A percentile compares a stretch with the other conserved stretches of the same genome.
Evolutionary conservation across 2,329 filamentous ascomycete genomes (phyloP).

Genomic region (Verticillium dahliae): DNA sequence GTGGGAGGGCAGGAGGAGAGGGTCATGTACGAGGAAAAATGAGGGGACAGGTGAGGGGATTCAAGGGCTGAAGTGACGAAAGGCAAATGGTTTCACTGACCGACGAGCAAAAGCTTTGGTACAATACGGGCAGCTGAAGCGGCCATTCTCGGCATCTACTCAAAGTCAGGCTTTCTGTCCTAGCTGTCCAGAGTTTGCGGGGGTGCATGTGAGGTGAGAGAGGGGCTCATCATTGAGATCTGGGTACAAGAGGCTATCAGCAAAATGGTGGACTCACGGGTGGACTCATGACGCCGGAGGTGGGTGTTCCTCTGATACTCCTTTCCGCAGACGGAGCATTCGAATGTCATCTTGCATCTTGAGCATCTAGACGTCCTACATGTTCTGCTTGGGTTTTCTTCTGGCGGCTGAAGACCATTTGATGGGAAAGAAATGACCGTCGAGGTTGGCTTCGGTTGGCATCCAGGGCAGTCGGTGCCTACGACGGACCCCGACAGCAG

Average conservation of each 20-base stretch:
- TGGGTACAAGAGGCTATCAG: neutral
- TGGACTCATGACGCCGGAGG: constrained; percentile 18
- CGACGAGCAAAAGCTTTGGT: constrained; percentile 13
- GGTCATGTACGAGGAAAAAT: neutral
- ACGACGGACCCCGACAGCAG: neutral
- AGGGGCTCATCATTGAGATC: too few species aligned
- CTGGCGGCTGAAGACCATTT: neutral
- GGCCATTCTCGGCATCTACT: constrained; percentile 6
- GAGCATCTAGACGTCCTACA: neutral
- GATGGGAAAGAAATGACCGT: neutral
- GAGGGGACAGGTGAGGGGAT: neutral
- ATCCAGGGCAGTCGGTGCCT: neutral
- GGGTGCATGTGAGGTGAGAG: neutral
- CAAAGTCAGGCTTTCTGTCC: neutral
- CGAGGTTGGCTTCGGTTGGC: neutral
- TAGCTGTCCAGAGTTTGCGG: neutral
- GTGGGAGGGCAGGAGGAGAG: neutral
- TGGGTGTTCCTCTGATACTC: constrained; percentile 18
- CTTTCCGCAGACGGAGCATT: constrained; percentile 16
- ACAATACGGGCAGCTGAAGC: constrained; percentile 13
- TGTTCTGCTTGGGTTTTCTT: neutral
- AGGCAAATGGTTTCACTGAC: constrained; percentile 1
- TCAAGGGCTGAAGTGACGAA: too few species aligned
- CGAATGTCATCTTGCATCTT: constrained; percentile 1
- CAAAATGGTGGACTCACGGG: constrained; percentile 12